These are phyloP conservation scores for Irpex sp. DNA, from an alignment of 1,284 basidiomycete genomes.

Conservation along the genomic window DNA sequence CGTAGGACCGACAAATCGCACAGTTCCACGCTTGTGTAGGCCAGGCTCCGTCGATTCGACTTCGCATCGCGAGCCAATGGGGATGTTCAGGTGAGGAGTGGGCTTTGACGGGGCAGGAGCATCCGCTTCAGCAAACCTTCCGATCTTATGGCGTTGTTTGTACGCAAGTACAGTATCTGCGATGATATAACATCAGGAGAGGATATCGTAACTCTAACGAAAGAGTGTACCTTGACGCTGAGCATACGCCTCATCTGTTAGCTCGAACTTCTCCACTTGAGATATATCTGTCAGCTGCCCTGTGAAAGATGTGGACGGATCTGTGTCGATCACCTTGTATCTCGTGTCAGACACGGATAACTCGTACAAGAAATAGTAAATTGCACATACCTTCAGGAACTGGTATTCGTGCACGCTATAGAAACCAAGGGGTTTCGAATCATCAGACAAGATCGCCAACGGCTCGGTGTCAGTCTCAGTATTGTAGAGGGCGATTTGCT, in stretches of 20 bases:
- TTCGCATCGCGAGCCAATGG: conserved; percentile 77
- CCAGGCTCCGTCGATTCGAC: conserved; percentile 68
- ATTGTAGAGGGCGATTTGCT: conserved; percentile 63
- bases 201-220: background rate
- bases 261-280: conserved; percentile 91
- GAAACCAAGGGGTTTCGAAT: conserved; percentile 63
- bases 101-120: conserved; percentile 32
- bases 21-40: conserved; percentile 76
- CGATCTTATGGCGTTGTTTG: conserved; percentile 87
- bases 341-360: background rate
- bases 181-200: background rate
- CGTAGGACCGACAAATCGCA: conserved; percentile 83
- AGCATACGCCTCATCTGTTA: conserved; percentile 82
- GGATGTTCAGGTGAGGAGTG: conserved; percentile 38
- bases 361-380: background rate
- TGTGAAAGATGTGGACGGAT: conserved; percentile 70
- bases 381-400: conserved; percentile 61
- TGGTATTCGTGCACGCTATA: conserved; percentile 72
- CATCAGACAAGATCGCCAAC: conserved; percentile 60
- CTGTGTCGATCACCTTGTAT: conserved; percentile 70
- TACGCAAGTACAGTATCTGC: conserved; percentile 88
- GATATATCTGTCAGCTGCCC: conserved; percentile 83
- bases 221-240: conserved; percentile 59
- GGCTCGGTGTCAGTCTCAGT: conserved; percentile 52
- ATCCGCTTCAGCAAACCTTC: conserved; percentile 69